Evolutionary conservation across 805 yeast species (phyloP), one percentile per base, ranked within the genome.

Genomic region (Candida tibetensis): DNA sequence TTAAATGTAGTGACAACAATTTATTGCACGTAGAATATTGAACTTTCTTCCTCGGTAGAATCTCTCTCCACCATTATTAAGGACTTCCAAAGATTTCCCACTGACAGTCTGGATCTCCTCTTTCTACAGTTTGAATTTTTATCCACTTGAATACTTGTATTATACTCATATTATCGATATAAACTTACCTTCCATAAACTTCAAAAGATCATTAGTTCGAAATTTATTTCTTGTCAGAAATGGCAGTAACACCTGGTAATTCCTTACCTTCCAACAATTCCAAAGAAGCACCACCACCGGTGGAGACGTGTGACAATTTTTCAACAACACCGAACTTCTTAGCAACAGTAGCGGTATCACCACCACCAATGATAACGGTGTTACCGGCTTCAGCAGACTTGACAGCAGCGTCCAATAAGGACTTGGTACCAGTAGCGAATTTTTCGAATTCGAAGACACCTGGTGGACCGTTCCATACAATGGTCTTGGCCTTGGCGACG

Each of bases 401-500:
- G 53, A 90, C 95, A 61, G 83, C 83, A 56, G 93, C 95, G 48
- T 82, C 95, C 58, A 91, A 81, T 71, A 91, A 71, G 44, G 88
- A 68, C 74, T 90, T 86, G 64, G 98, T 91, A 72, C 98, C 98
- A 44, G 70, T 70, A 54, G 96, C 84, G 65, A 93, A 93, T 60
- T 77, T 77, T 54, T 87, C 96, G 62, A 93, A 93, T 77, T 93
- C 99, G 67, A 93, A 93, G 57, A 93, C 99, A 79, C 99, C 99
- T 71, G 99, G 97, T 51, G 99, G 99, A 68, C 99, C 99, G 77
- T 93, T 93, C 99, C 99, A 93, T 65, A 93, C 93, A 59, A 93
- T 91, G 60, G 99, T 93, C 82, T 91, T 89, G 55, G 99, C 95
- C 71, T 83, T 77, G 51, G 85, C 84, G 56, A 93, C 87, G 49